Conservation (phyloP, 2,329 filamentous ascomycete species). For the Fusarium sp. region DNA sequence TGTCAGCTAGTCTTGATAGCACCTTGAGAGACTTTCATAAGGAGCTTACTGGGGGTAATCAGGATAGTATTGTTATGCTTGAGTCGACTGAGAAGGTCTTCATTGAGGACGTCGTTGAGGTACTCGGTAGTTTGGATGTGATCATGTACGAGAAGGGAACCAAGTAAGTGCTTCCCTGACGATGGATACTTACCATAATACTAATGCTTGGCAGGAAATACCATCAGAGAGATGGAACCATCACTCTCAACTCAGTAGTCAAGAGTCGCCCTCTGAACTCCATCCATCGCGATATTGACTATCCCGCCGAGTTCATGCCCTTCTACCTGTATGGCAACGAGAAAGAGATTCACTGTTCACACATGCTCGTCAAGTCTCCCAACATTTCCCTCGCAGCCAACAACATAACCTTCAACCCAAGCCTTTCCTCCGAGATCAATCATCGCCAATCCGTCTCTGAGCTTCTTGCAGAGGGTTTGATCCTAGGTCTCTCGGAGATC, state of each 20-base stretch:
- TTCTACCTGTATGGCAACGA: conserved; percentile 59
- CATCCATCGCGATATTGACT: conserved; percentile 48
- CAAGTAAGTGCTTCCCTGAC: background rate
- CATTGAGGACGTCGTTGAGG: conserved; percentile 1
- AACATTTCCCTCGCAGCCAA: conserved; percentile 53
- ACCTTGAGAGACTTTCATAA: background rate
- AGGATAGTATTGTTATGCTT: conserved; percentile 30
- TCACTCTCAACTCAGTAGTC: conserved; percentile 41
- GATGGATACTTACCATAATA: too few species aligned
- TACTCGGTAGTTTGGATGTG: background rate
- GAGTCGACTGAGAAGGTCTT: conserved; percentile 2
- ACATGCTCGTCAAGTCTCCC: conserved; percentile 56
- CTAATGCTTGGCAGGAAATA: conserved; percentile 14
- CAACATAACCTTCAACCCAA: conserved; percentile 17
- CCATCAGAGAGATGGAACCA: conserved; percentile 39
- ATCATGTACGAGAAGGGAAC: conserved; percentile 22
- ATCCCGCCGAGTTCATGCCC: conserved; percentile 54
- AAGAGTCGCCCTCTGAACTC: conserved; percentile 54
- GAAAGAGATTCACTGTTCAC: conserved; percentile 55
- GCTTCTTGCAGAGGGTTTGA: conserved; percentile 29
- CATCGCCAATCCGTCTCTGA: conserved; percentile 27
- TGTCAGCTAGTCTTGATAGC: conserved; percentile 24
- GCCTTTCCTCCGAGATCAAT: conserved; percentile 10
- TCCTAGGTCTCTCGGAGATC: conserved; percentile 49
- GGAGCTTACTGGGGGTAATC: background rate